phyloP scores from a whole-genome alignment of 768 basidiomycete species.

The Exsudoporus frostii region DNA sequence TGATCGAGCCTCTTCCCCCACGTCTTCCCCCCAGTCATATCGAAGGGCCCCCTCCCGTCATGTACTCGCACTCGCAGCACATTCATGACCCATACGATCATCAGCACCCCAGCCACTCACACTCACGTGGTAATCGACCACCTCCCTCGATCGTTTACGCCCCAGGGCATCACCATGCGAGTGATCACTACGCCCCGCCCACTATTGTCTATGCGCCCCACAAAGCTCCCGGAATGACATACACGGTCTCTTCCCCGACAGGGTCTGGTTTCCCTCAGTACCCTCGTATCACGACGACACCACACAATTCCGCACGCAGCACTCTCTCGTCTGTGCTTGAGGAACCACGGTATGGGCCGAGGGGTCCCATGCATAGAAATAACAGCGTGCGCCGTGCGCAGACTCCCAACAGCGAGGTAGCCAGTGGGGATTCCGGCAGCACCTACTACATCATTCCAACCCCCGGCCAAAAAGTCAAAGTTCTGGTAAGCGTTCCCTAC shows the following conservation, averaged over 20 bases:
- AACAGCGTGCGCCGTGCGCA: conserved; percentile 34
- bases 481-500: conserved; percentile 56
- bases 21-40: conserved; percentile 24
- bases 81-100: conserved; percentile 35
- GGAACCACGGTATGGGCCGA: conserved; percentile 32
- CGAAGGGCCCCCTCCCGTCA: conserved; percentile 25
- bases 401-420: conserved; percentile 35
- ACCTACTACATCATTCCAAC: conserved; percentile 75
- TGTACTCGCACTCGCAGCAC: conserved; percentile 42
- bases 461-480: conserved; percentile 71
- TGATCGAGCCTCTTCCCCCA: conserved; percentile 33
- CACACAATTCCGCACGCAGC: conserved; percentile 40
- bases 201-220: conserved; percentile 53
- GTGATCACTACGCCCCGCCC: conserved; percentile 57
- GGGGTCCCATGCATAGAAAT: conserved; percentile 27
- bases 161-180: conserved; percentile 40
- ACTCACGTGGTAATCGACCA: conserved; percentile 36
- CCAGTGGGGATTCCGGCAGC: conserved; percentile 57
- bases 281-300: conserved; percentile 40
- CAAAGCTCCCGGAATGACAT: conserved; percentile 60
- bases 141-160: conserved; percentile 63
- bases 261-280: conserved; percentile 36
- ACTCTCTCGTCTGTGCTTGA: conserved; percentile 38
- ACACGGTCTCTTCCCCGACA: conserved; percentile 65
- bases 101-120: conserved; percentile 34